A percentile compares a stretch with the other conserved stretches of the same genome.
These are phyloP conservation scores for Magnusiomyces paraingens DNA, from an alignment of 1,139 yeast genomes.

Conservation along the genomic window DNA sequence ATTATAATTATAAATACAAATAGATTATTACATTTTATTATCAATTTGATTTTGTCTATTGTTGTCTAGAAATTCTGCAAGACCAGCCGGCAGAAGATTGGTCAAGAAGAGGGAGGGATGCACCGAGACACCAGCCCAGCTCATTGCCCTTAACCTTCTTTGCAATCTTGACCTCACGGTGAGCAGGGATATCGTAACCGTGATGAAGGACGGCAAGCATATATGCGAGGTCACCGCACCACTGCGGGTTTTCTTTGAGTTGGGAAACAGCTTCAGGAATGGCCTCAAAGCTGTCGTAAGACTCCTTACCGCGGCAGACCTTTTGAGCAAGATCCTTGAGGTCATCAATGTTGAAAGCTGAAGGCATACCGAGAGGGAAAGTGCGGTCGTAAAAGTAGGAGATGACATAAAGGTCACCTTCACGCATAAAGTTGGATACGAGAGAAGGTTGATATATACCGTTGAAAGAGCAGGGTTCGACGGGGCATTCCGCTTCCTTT, in stretches of 20 bases:
- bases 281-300: slow-evolving; percentile 57
- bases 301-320: slow-evolving; percentile 76
- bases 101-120: slow-evolving; percentile 83
- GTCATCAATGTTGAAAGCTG: slow-evolving; percentile 78
- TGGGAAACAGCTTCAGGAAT: slow-evolving; percentile 61
- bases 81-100: slow-evolving; percentile 6
- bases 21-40: not conserved
- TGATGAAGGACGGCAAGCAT: slow-evolving; percentile 85
- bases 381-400: slow-evolving; percentile 89
- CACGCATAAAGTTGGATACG: slow-evolving; percentile 58
- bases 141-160: slow-evolving; percentile 82
- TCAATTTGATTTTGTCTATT: not conserved
- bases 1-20: no score
- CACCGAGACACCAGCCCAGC: slow-evolving; percentile 98
- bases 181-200: slow-evolving; percentile 90
- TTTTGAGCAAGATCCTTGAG: slow-evolving; percentile 70
- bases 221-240: slow-evolving; percentile 90
- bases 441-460: slow-evolving; percentile 94
- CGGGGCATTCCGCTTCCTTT: slow-evolving; percentile 64
- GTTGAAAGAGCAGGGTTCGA: slow-evolving; percentile 81
- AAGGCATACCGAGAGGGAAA: slow-evolving; percentile 89
- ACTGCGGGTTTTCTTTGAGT: slow-evolving; percentile 72
- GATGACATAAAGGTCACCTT: slow-evolving; percentile 70
- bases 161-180: slow-evolving; percentile 87
- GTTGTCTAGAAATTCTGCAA: slow-evolving; percentile 4